These are phyloP conservation scores for Cyclotella cryptica DNA, from an alignment of 108 stramenopile species.

Conservation along the genomic window DNA sequence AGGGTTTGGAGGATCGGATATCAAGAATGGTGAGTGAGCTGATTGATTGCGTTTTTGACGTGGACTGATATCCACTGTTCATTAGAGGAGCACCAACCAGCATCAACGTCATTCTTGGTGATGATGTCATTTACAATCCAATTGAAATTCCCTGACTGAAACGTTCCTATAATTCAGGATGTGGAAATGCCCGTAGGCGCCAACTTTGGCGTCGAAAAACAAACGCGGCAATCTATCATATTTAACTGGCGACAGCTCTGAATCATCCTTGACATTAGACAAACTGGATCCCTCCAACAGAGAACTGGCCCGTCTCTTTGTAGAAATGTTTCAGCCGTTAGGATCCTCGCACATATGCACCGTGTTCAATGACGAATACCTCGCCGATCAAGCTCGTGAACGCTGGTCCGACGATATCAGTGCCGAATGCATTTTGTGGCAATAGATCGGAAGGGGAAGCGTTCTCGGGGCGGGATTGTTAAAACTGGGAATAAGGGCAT, in stretches of 20 bases:
- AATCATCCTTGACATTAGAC: slow-evolving; percentile 51
- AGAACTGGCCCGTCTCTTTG: slow-evolving; percentile 83
- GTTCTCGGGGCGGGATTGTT: slow-evolving; percentile 32
- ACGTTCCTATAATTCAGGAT: no score
- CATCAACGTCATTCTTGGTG: no score
- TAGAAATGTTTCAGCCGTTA: slow-evolving; percentile 91
- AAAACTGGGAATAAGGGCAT: slow-evolving; percentile 43
- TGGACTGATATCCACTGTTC: no score
- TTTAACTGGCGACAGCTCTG: slow-evolving; percentile 25
- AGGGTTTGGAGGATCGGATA: slow-evolving; percentile 62
- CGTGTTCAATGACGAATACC: slow-evolving; percentile 65
- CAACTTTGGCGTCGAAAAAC: slow-evolving; percentile 73
- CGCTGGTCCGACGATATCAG: slow-evolving; percentile 75
- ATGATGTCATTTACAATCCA: no score
- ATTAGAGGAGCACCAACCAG: no score
- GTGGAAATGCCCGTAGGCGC: slow-evolving; percentile 87
- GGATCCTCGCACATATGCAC: slow-evolving; percentile 78
- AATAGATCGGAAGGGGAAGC: slow-evolving; percentile 64
- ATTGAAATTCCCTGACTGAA: no score
- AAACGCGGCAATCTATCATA: slow-evolving; percentile 38
- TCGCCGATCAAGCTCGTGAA: slow-evolving; percentile 69
- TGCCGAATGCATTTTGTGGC: slow-evolving; percentile 68
- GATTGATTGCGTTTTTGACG: no score
- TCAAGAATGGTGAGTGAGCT: no score
- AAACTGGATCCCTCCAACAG: slow-evolving; percentile 80